These are phyloP conservation scores for Haberlea rhodopensis DNA, from an alignment of 257 asterid species.

Conservation along the genomic window DNA sequence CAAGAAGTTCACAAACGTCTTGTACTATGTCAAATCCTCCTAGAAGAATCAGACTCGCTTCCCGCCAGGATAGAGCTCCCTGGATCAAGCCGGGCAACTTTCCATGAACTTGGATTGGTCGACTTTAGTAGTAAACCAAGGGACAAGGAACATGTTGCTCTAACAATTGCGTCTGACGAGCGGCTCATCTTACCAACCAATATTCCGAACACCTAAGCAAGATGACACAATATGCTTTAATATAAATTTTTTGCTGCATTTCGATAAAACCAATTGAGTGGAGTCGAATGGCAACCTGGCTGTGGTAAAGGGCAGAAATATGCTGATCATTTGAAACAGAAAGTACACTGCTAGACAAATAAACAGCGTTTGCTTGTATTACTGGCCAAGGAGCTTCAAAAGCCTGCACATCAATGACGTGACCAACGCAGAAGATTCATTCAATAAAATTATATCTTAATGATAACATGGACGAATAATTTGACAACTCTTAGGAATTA, in stretches of 20 bases:
- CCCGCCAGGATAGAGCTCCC: conserved; percentile 33
- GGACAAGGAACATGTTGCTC: conserved; percentile 85
- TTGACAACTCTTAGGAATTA: background rate
- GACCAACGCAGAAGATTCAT: conserved; percentile 8
- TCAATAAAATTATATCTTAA: background rate
- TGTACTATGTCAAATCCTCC: conserved; percentile 27
- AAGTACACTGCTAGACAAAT: conserved; percentile 78
- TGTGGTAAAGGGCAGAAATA: conserved; percentile 58
- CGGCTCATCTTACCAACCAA: conserved; percentile 74
- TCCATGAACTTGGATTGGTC: conserved; percentile 70
- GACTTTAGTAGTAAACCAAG: conserved; percentile 80
- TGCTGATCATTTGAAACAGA: conserved; percentile 72
- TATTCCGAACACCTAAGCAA: conserved; percentile 67
- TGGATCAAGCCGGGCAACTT: conserved; percentile 56
- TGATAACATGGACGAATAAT: background rate
- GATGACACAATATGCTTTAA: background rate
- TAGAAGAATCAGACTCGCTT: conserved; percentile 46
- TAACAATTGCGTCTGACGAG: conserved; percentile 76
- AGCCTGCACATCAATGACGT: conserved; percentile 54
- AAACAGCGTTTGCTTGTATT: conserved; percentile 89
- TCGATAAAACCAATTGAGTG: conserved; percentile 1
- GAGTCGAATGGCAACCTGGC: conserved; percentile 53
- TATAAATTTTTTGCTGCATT: conserved; percentile 4
- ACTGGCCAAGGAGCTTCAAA: conserved; percentile 99
- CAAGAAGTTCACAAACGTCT: background rate